Percentiles rank a stretch among this genome's conserved stretches.
phyloP scores from a whole-genome alignment of 768 basidiomycete species.

The Galerina marginata region DNA sequence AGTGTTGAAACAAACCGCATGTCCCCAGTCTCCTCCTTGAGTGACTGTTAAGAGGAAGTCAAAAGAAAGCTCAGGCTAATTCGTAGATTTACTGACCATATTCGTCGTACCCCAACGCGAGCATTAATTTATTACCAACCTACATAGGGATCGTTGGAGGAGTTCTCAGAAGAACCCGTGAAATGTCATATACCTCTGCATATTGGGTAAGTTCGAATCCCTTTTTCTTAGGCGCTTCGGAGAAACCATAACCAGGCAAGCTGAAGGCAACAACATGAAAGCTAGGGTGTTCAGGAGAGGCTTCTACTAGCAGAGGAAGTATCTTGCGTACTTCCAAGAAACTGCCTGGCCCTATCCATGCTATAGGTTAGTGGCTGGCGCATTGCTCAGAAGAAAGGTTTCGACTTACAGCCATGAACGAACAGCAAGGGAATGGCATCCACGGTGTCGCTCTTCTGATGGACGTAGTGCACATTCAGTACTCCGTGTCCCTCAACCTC shows the following conservation, averaged over 20 bases:
- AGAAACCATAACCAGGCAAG: slow-evolving; percentile 69
- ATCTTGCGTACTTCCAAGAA: slow-evolving; percentile 64
- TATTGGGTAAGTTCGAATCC: slow-evolving; percentile 54
- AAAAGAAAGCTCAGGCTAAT: background rate
- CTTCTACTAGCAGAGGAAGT: slow-evolving; percentile 53
- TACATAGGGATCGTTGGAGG: slow-evolving; percentile 17
- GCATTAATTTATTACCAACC: slow-evolving; percentile 56
- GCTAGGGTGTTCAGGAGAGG: slow-evolving; percentile 48
- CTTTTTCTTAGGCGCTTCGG: slow-evolving; percentile 54
- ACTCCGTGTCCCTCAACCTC: slow-evolving; percentile 50
- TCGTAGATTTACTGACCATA: slow-evolving; percentile 41
- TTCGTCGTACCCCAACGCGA: slow-evolving; percentile 50
- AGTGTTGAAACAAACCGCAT: slow-evolving; percentile 29
- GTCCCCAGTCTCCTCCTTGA: slow-evolving; percentile 57
- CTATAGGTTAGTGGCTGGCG: no score
- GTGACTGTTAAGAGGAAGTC: slow-evolving; percentile 33
- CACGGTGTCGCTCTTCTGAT: slow-evolving; percentile 48
- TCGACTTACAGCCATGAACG: slow-evolving; percentile 58
- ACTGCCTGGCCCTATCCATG: slow-evolving; percentile 36
- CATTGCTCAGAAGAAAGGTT: background rate
- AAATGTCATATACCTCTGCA: slow-evolving; percentile 48
- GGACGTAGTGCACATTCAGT: slow-evolving; percentile 62
- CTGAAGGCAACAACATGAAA: slow-evolving; percentile 69
- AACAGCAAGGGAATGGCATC: slow-evolving; percentile 52
- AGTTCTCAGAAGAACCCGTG: background rate